phyloP scores from a whole-genome alignment of 2,329 filamentous ascomycete genomes.

The Alternaria sp. region DNA sequence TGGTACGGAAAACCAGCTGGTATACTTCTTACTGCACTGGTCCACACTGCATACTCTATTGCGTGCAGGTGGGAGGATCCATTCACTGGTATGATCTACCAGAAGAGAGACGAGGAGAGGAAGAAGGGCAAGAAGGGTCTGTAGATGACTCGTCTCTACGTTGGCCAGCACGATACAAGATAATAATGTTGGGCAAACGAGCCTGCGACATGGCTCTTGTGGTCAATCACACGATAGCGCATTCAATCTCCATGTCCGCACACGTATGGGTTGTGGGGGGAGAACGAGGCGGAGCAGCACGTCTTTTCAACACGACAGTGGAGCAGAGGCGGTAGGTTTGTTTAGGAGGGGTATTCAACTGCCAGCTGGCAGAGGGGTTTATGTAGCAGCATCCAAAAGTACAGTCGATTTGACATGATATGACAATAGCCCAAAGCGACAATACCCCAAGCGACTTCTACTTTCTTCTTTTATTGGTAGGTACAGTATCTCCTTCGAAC shows the following conservation, averaged over 20 bases:
- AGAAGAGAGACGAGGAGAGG: conserved; percentile 73
- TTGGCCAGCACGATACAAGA: neutral
- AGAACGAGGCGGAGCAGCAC: conserved; percentile 7
- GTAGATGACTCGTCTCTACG: conserved; percentile 5
- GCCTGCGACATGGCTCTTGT: neutral
- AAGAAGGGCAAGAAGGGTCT: conserved; percentile 50
- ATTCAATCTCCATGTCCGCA: neutral
- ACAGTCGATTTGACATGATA: conserved; percentile 20
- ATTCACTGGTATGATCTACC: conserved; percentile 93
- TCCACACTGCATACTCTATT: conserved; percentile 79
- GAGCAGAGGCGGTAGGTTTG: conserved; percentile 9
- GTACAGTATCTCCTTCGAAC: neutral
- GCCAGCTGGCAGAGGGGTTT: conserved; percentile 12
- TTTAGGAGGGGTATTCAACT: conserved; percentile 19
- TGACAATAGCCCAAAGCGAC: conserved; percentile 25
- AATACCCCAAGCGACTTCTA: conserved; percentile 21
- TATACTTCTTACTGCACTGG: conserved; percentile 76
- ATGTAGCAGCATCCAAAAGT: conserved; percentile 20
- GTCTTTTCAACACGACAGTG: conserved; percentile 20
- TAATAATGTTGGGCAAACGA: neutral
- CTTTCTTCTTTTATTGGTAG: neutral
- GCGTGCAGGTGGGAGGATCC: conserved; percentile 91
- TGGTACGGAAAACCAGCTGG: conserved; percentile 89
- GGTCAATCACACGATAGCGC: neutral
- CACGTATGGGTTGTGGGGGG: neutral